phyloP scores from a whole-genome alignment of 352 stramenopile species.

The Phytopythium montanum region DNA sequence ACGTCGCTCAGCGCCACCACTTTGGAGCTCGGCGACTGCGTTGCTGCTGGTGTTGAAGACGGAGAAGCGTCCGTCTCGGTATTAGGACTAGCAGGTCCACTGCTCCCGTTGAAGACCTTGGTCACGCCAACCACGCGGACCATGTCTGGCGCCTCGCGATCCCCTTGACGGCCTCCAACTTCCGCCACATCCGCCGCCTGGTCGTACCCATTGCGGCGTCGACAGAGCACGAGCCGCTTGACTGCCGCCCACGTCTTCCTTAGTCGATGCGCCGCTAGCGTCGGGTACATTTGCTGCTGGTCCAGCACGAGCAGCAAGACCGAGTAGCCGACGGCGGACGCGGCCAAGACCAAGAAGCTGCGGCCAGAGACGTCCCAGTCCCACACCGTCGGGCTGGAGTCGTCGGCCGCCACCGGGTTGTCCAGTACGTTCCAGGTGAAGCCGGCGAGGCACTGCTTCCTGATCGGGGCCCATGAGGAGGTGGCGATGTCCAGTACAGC shows the following conservation, averaged over 20 bases:
- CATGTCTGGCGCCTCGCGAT: constrained; percentile 36
- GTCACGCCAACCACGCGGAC: constrained; percentile 46
- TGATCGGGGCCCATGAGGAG: constrained; percentile 34
- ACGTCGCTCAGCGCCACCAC: constrained; percentile 73
- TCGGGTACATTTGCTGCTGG: constrained; percentile 70
- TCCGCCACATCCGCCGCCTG: constrained; percentile 12
- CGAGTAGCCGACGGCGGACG: constrained; percentile 43
- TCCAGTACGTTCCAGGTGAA: constrained; percentile 6
- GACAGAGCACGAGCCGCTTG: neutral
- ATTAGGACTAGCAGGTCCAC: constrained; percentile 11
- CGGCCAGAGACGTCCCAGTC: constrained; percentile 49
- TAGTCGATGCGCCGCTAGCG: constrained; percentile 37
- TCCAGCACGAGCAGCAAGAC: constrained; percentile 55
- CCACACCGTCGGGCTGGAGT: constrained; percentile 30
- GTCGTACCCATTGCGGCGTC: constrained; percentile 14
- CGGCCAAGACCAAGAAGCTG: constrained; percentile 33
- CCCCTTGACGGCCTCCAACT: constrained; percentile 10
- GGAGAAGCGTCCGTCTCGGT: constrained; percentile 14
- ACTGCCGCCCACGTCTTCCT: constrained; percentile 12
- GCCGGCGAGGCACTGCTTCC: constrained; percentile 38
- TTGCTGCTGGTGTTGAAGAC: neutral
- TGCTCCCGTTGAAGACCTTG: constrained; percentile 67
- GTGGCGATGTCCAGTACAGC: constrained; percentile 50
- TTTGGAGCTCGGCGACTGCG: constrained; percentile 26
- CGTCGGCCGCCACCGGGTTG: constrained; percentile 19